phyloP scores from a whole-genome alignment of 1,139 yeast species.

The Hansenula anomala region DNA sequence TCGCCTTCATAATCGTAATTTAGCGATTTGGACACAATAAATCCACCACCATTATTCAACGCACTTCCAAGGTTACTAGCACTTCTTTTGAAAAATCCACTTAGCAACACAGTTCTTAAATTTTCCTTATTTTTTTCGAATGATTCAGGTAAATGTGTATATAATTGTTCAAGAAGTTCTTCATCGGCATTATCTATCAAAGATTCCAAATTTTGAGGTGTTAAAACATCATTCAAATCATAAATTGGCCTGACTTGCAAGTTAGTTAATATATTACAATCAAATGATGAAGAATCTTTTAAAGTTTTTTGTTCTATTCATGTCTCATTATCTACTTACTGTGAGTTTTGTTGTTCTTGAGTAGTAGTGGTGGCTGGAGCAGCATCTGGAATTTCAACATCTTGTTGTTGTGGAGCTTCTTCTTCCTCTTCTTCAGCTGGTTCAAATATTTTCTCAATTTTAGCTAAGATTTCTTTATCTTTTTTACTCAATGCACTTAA shows the following conservation, averaged over 20 bases:
- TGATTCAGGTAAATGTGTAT: constrained; percentile 41
- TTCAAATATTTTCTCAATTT: constrained; percentile 51
- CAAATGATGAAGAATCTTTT: no score
- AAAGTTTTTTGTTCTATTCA: not conserved
- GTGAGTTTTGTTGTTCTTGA: constrained; percentile 12
- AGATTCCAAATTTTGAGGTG: constrained; percentile 32
- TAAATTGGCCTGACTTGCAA: constrained; percentile 12
- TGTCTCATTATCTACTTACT: constrained; percentile 12
- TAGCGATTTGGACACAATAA: constrained; percentile 45
- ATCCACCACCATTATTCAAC: constrained; percentile 46
- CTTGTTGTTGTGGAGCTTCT: constrained; percentile 17
- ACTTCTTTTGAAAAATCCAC: constrained; percentile 51
- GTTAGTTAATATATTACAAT: constrained; percentile 4
- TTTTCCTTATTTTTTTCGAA: constrained; percentile 36
- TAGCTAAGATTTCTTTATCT: constrained; percentile 50
- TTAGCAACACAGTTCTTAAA: constrained; percentile 42
- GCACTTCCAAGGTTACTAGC: constrained; percentile 40
- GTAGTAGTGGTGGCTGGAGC: constrained; percentile 13
- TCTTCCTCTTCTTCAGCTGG: constrained; percentile 33
- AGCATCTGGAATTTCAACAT: constrained; percentile 12
- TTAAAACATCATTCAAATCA: constrained; percentile 33
- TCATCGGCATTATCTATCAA: constrained; percentile 34
- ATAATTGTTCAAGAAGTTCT: constrained; percentile 32
- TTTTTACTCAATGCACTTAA: constrained; percentile 51
- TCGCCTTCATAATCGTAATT: constrained; percentile 52